phyloP scores from a whole-genome alignment of 1,284 basidiomycete species.

The Tilletia indica region DNA sequence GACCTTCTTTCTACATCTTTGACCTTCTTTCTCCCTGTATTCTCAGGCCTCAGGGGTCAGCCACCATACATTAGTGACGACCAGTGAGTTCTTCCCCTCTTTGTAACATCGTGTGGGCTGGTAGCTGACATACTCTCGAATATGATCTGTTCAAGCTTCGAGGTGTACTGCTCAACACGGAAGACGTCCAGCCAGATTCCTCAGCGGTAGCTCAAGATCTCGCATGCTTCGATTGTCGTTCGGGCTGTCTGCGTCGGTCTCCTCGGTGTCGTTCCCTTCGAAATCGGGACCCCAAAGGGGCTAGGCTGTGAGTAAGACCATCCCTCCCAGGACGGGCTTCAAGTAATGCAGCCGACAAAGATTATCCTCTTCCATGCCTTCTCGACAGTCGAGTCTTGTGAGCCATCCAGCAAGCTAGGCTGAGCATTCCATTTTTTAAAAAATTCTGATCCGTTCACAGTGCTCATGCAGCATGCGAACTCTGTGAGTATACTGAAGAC shows the following conservation, averaged over 20 bases:
- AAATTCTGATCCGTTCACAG: not conserved
- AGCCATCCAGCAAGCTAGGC: not conserved
- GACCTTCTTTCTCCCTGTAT: too few relatives aligned
- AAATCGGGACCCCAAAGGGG: constrained; percentile 78
- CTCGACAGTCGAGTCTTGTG: constrained; percentile 25
- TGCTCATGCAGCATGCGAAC: not conserved
- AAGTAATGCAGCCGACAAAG: not conserved
- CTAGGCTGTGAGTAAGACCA: constrained; percentile 38
- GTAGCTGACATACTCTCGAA: too few relatives aligned
- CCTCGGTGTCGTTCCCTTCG: constrained; percentile 80
- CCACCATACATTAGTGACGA: too few relatives aligned
- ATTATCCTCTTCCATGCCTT: not conserved
- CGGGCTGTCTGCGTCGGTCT: constrained; percentile 78
- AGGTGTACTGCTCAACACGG: too few relatives aligned
- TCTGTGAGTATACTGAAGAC: not conserved
- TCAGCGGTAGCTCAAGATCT: too few relatives aligned
- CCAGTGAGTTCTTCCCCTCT: too few relatives aligned
- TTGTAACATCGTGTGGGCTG: too few relatives aligned
- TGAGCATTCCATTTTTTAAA: not conserved
- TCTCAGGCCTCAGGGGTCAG: too few relatives aligned
- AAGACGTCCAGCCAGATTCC: too few relatives aligned
- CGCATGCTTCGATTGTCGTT: constrained; percentile 64
- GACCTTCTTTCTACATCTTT: too few relatives aligned
- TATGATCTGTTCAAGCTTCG: too few relatives aligned
- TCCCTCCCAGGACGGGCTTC: not conserved